phyloP scores from a whole-genome alignment of 2,329 filamentous ascomycete genomes.

The Scopulariopsis brevicaulis region DNA sequence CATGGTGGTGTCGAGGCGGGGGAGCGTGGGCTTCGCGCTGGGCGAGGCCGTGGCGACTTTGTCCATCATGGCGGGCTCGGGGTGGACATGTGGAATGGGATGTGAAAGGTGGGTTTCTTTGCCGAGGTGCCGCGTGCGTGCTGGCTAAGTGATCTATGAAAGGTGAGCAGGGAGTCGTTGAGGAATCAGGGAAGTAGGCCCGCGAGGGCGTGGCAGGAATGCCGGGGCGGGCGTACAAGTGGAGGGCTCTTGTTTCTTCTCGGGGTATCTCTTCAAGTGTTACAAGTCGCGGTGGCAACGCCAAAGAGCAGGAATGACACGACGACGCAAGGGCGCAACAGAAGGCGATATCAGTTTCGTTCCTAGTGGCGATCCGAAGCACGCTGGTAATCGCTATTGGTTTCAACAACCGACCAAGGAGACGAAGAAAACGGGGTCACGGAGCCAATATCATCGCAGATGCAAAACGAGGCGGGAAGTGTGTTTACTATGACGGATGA shows the following conservation, averaged over 20 bases:
- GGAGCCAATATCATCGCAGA: no score
- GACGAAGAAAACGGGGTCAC: no score
- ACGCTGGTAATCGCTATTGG: no score
- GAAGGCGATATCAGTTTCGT: not conserved
- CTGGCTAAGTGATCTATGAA: no score
- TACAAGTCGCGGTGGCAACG: not conserved
- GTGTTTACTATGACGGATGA: no score
- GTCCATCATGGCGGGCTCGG: not conserved
- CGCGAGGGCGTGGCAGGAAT: not conserved
- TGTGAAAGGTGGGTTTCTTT: constrained; percentile 5
- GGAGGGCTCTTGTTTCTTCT: not conserved
- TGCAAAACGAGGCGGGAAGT: no score
- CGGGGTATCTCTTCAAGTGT: not conserved
- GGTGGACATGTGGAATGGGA: not conserved
- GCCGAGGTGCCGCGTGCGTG: no score
- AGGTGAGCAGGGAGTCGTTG: no score
- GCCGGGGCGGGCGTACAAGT: not conserved
- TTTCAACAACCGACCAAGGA: no score
- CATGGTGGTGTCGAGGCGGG: constrained; percentile 13
- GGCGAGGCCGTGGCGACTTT: constrained; percentile 1
- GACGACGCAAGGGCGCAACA: not conserved
- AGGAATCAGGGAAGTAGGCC: no score
- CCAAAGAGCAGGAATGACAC: not conserved
- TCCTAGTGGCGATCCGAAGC: no score
- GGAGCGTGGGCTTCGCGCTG: constrained; percentile 7